Evolutionary conservation across 257 asterid genomes (phyloP).

Genomic region (Forsythia suspensa): DNA sequence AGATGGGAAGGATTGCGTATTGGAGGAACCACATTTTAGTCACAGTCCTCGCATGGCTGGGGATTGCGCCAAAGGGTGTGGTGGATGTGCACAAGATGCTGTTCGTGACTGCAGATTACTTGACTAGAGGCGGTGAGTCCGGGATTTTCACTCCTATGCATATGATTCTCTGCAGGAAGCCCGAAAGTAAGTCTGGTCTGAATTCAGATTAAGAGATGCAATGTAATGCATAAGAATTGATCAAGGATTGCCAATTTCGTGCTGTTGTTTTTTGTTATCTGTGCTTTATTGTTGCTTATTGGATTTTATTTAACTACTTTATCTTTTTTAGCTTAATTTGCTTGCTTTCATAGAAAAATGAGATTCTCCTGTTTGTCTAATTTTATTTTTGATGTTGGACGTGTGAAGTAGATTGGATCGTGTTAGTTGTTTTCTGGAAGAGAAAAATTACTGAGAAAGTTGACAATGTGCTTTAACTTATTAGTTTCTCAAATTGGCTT

Average conservation of each 20-base stretch:
- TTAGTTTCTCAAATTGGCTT: not conserved
- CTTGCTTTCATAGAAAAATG: not conserved
- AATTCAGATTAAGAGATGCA: slow-evolving; percentile 16
- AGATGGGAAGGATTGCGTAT: slow-evolving; percentile 77
- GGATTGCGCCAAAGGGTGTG: slow-evolving; percentile 75
- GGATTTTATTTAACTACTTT: slow-evolving; percentile 30
- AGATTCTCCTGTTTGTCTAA: not conserved
- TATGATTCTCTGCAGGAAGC: slow-evolving; percentile 81
- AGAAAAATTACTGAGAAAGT: slow-evolving; percentile 2
- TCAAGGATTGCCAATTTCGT: slow-evolving; percentile 17
- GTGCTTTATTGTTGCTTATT: slow-evolving; percentile 17
- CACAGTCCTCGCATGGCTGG: slow-evolving; percentile 57
- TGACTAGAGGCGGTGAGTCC: slow-evolving; percentile 65
- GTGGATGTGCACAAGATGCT: slow-evolving; percentile 86
- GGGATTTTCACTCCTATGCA: slow-evolving; percentile 80
- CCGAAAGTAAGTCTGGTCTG: slow-evolving; percentile 34
- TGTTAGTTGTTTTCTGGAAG: not conserved
- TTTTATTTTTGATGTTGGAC: slow-evolving; percentile 17
- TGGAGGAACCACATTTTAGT: slow-evolving; percentile 82
- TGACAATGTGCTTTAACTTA: slow-evolving; percentile 8
- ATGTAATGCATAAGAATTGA: slow-evolving; percentile 22
- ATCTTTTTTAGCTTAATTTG: slow-evolving; percentile 13
- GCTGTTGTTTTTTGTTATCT: slow-evolving; percentile 12
- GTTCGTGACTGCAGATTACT: slow-evolving; percentile 67
- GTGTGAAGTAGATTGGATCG: slow-evolving; percentile 5